Evolutionary conservation across 2,329 filamentous ascomycete species (phyloP), one percentile per base, ranked within the genome.

Genomic region (Paecilomyces dactylethromorphus): DNA sequence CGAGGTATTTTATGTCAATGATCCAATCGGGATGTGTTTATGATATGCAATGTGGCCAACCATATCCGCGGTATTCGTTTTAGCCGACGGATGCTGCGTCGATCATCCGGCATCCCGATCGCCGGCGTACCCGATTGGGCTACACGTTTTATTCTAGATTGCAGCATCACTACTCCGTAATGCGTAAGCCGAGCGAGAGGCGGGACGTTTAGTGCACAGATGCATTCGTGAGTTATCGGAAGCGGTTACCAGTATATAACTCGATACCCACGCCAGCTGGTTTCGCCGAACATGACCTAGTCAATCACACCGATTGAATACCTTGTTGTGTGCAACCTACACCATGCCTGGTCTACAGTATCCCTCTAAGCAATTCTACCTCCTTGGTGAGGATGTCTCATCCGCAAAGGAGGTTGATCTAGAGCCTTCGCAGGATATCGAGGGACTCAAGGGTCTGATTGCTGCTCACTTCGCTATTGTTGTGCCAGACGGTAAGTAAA

Each of bases 381-480:
- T 45, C 39, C 39, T 45, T 2, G 39, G 39, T 6, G 39, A 45
- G 39, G 39, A 18, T 18, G 18, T 45, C 15, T 45, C 39, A 21
- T 45, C 39, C 5, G n/a, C 39, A 7, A 45, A 45, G 7, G 39
- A 45, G 10, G 7, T 45, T 7, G 61, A 65, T 13, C 21, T 71
- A 7, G 66, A 69, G 6, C 50, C 63, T 13, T 62, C 61, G 3
- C 52, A 62, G 18, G 60, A 62, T 32, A 51, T 65, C 49, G 62
- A 68, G 50, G 63, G 56, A 0, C 56, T 71, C 15, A 61, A 63
- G 18, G 52, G 65, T 31, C 55, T 68, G 8, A 60, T 71, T 32
- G 69, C 68, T 26, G 64, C 65, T 21, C 64, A 71, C 39, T 71
- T 71, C 58, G 68, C 69, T 15, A 68, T 71, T 55, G 68, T 72